Evolutionary conservation across 2,329 filamentous ascomycete species (phyloP), one percentile per base, ranked within the genome.

Genomic region (Cordyceps farinosa): DNA sequence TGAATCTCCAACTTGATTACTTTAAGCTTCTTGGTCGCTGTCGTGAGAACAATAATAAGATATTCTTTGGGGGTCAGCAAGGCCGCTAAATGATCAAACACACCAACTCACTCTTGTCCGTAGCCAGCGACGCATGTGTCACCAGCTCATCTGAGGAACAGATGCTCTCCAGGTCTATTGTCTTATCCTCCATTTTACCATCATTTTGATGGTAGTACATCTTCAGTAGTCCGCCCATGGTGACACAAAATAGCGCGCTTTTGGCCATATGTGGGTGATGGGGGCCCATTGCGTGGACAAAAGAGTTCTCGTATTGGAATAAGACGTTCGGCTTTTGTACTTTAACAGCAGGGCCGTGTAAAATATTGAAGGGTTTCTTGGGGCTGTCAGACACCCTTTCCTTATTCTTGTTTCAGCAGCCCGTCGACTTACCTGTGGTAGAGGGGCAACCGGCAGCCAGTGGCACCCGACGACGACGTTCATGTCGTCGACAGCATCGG

Each of bases 401-500:
- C 7, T 9, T 22, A 13, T 22, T 11, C 8, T 5, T 52, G 30
- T 3, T 32, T 17, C 4, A 40, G 22, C 29, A 15, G 30, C 9
- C 17, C 7, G 22, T 6, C 9, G 30, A 59, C 68, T 55, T 67
- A 77, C 77, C 70, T 80, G 76, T 68, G 77, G 75, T 69, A 72
- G 73, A n/a, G 83, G 80, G 34, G 83, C 78, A 30, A 87, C 80
- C n/a, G 82, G 79, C 61, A 98, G 80, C 95, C 95, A 99, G 76
- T 91, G 90, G 73, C 92, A 84, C 3, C 94, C 95, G 7, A 96
- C 91, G 5, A 96, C 80, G 56, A 88, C 85, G 67, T 90, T 87
- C 44, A 91, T 80, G 72, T 96, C 91, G 69, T 92, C 90, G 60
- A 88, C 79, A 2, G 84, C 77, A 70, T 94, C 92, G n/a, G 80